Base-by-base conservation (phyloP, 139 green algal species). In the Micractinium sp. region DNA sequence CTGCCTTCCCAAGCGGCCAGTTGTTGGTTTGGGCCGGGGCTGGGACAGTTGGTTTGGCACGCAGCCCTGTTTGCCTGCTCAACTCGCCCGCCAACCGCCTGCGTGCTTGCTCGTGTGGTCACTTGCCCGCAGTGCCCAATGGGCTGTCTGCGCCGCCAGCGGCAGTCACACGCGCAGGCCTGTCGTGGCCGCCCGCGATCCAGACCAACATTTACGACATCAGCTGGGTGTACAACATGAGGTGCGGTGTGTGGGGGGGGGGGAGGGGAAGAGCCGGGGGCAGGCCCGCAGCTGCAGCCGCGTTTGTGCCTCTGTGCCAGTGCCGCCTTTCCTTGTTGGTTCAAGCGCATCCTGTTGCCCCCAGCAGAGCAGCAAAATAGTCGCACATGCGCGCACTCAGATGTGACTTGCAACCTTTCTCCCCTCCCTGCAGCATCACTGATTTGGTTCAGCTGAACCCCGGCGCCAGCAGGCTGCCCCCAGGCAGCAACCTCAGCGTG, bases 131-230 rank as follows among this genome's bases (percentile, higher is more conserved):
- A 88, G 85, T 74, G 41, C 31, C 71, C 3, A 9, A 9, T 23
- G 63, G 85, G 41, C 85, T 73, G n/a, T 27, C 69, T 14, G 7
- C 31, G 41, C 23, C 85, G 7, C 85, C 85, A 9, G 23, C 71
- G 1, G n/a, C 2, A 2, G 85, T 88, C 20, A 20, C 20, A 19
- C 41, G 41, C 5, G 85, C 85, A 1, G 20, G 71, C 13, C 85
- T 88, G 7, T 33, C 47, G 31, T 88, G 85, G 85, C 85, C 89
- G 15, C 60, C 63, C 12, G 22, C 79, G 18, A 19, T 92, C 27
- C 56, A 38, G n/a, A 90, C 89, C 35, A 92, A 92, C 79, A 39
- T 90, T 20, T 87, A 85, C 25, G 89, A 90, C 36, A 35, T 85
- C 35, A 71, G 77, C 56, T 90, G 85, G 85, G 20, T 41, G 15